Conservation (phyloP, 257 asterid genomes). For the Ballota nigra region DNA sequence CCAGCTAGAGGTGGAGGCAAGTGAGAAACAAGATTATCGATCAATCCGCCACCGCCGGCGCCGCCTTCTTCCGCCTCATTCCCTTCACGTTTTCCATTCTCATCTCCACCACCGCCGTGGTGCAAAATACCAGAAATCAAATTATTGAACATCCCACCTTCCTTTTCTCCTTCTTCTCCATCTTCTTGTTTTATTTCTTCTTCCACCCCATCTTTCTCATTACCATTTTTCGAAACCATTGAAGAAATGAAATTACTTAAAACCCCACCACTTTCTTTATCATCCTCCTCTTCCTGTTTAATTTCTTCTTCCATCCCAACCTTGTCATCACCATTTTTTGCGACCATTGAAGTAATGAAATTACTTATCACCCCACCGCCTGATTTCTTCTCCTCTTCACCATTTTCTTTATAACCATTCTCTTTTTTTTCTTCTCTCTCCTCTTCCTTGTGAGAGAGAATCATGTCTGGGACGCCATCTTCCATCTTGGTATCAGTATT, state of each 20-base stretch:
- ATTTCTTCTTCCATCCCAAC: too few relatives aligned
- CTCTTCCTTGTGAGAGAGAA: constrained; percentile 12
- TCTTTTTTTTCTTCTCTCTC: constrained; percentile 7
- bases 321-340: constrained; percentile 18
- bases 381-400: constrained; percentile 20
- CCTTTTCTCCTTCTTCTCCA: background rate
- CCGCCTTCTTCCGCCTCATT: constrained; percentile 3
- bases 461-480: constrained; percentile 36
- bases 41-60: constrained; percentile 28
- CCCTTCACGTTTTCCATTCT: background rate
- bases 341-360: constrained; percentile 38
- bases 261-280: constrained; percentile 24
- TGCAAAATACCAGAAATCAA: constrained; percentile 42
- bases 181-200: background rate
- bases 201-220: too few relatives aligned
- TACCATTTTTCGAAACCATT: constrained; percentile 26
- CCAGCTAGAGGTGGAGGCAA: constrained; percentile 48
- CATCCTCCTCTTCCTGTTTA: too few relatives aligned
- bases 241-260: constrained; percentile 40
- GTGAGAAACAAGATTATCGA: constrained; percentile 41
- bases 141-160: constrained; percentile 39
- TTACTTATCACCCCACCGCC: constrained; percentile 34
- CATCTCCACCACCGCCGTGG: constrained; percentile 21
- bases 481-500: constrained; percentile 27
- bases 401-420: background rate